phyloP scores from a whole-genome alignment of 177 flowering plant species.

The Tripterygium wilfordii region DNA sequence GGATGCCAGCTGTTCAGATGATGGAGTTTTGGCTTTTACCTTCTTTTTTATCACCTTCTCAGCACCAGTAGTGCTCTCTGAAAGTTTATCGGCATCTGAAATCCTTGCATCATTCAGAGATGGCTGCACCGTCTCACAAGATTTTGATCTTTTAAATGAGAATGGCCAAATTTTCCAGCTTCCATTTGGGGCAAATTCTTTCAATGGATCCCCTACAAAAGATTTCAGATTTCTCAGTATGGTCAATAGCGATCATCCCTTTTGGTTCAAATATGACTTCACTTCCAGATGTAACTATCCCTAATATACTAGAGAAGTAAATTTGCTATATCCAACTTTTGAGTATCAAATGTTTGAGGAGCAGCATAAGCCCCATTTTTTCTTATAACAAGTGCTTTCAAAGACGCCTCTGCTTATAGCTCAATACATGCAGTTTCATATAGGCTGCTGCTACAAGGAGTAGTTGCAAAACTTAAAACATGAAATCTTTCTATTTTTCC shows the following conservation, averaged over 20 bases:
- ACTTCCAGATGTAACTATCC: constrained; percentile 16
- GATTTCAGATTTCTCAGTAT: constrained; percentile 26
- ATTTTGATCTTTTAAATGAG: constrained; percentile 40
- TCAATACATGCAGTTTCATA: constrained; percentile 5
- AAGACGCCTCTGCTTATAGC: constrained; percentile 43
- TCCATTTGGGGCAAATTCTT: constrained; percentile 35
- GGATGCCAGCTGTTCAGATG: constrained; percentile 82
- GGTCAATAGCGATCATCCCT: constrained; percentile 45
- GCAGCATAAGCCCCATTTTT: constrained; percentile 64
- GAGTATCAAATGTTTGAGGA: constrained; percentile 52
- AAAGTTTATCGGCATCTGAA: constrained; percentile 20
- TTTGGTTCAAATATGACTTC: constrained; percentile 25
- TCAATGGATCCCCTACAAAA: constrained; percentile 38
- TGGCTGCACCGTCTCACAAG: constrained; percentile 19
- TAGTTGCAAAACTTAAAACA: background rate
- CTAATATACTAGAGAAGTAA: constrained; percentile 27
- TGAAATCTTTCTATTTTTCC: background rate
- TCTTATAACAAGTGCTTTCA: constrained; percentile 48
- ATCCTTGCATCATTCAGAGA: constrained; percentile 9
- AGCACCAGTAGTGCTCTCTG: constrained; percentile 15
- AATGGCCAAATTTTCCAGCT: constrained; percentile 79
- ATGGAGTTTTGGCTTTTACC: constrained; percentile 47
- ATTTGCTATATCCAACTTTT: constrained; percentile 40
- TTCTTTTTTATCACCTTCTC: constrained; percentile 32
- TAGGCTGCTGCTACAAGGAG: background rate